Base-by-base conservation (phyloP, 2,329 filamentous ascomycete species). In the Raffaelea albimanens region DNA sequence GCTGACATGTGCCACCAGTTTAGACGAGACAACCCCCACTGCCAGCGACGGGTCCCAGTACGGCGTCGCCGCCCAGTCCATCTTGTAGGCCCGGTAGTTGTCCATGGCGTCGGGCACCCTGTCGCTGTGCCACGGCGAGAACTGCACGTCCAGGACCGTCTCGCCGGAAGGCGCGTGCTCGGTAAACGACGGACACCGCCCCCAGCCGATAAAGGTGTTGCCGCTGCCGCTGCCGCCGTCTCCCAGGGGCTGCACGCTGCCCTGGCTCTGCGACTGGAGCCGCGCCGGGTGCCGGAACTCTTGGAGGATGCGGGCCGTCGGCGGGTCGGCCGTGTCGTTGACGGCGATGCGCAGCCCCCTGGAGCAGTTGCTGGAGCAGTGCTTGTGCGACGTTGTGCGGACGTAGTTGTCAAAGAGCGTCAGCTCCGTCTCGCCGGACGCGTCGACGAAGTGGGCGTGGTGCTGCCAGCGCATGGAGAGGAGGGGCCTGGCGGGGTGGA, bases 171-270 rank as follows among this genome's bases (percentile, higher is more conserved):
- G 53, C 0, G 63, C 64, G 55, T 73, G 67, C 52, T 72, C 71
- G 3, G 70, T 74, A 23, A 71, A 56, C 2, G 67, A 68, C 0
- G 70, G 70, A 11, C 67, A 65, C 0, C 66, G 68, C 3, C 78
- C 76, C 75, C 76, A 82, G 49, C 74, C 73, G 31, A 81, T 69
- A 41, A 80, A 62, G 5, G 70, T 68, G 50, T 78, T 73, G 29
- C 71, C 72, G 1, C 20, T 34, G 5, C 31, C 16, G 22, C 21
- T 33, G 8, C 22, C 16, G n/a, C 19, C 20, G 46, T 72, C 71
- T 0, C 71, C 67, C 0, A 81, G 64, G 5, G 76, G 55, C 52
- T 82, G 77, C 23, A 74, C 70, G 23, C 63, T 67, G 9, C 67
- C 67, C 51, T 70, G 68, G 38, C 48, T 50, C 46, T 56, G 53